Evolutionary conservation across 176 grass and related monocot genomes (phyloP), one percentile per base, ranked within the genome.

Genomic region (Oryza officinalis): DNA sequence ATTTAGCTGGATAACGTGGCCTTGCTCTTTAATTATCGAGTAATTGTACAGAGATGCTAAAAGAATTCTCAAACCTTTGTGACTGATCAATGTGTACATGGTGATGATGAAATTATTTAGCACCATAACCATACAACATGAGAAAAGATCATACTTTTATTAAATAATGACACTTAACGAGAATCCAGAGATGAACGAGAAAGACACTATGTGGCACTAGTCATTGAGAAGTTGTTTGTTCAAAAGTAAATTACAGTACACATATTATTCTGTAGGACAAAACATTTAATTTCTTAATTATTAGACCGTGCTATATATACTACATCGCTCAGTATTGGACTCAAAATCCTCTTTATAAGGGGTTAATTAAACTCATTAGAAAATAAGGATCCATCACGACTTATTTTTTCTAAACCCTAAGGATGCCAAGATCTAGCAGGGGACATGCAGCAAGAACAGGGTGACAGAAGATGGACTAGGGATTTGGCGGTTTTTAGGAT

Each of bases 1-100:
- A 7, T 61, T 20, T 79, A 49, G 67, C 75, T 85, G 75, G 27
- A 15, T 2, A 76, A 76, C 44, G n/a, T 54, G 46, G 61, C 8
- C 57, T 25, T 22, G 6, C 11, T 33, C 13, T 47, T 70, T 38
- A 9, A 38, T 38, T 13, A 4, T 22, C 5, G 38, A 74, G 20
- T 57, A 57, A 50, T 17, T 85, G 66, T 85, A 13, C 26, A 61
- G 2, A 30, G 12, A 27, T 27, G 43, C 27, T 32, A 59, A 77
- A 59, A 25, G 35, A 61, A 43, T 8, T 71, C 6, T 20, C 27
- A 45, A 32, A 25, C 17, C 17, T 54, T 6, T 20, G 20, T 20
- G 27, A 78, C 41, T 63, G 33, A 60, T 77, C 25, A 18, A 40
- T 78, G 13, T 30, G 71, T 78, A 47, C 31, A 25, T 31, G 45